Percentiles rank a stretch among this genome's conserved stretches.
Evolutionary conservation across 441 rosid species (phyloP).

Genomic region (Croton laevigatus): DNA sequence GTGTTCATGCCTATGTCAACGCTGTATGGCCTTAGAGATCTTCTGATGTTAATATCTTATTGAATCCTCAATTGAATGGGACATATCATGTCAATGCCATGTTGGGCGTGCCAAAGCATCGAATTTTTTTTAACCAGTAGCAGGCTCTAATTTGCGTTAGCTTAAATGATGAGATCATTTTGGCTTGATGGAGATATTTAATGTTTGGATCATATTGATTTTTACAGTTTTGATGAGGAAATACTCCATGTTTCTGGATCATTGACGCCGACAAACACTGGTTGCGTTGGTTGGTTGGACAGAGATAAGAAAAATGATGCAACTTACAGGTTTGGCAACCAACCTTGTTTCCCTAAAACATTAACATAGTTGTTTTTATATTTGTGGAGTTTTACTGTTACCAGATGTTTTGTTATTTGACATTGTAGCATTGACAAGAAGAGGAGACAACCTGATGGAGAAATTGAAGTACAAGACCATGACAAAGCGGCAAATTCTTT

Average conservation of each 20-base stretch:
- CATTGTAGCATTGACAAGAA: slow-evolving; percentile 24
- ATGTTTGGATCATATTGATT: slow-evolving; percentile 4
- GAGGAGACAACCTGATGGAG: slow-evolving; percentile 26
- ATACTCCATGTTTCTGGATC: slow-evolving; percentile 76
- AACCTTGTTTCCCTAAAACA: background rate
- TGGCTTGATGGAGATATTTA: background rate
- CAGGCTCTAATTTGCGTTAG: background rate
- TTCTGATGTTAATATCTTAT: background rate
- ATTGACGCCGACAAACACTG: slow-evolving; percentile 48
- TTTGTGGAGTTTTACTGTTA: background rate
- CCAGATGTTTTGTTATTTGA: background rate
- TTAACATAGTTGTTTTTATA: background rate
- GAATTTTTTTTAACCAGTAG: background rate
- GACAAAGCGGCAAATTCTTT: slow-evolving; percentile 15
- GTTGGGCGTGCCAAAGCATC: too few relatives aligned
- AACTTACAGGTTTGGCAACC: slow-evolving; percentile 37
- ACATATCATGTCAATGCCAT: too few relatives aligned
- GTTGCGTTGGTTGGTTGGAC: slow-evolving; percentile 62
- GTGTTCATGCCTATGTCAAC: too few relatives aligned
- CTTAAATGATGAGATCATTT: background rate
- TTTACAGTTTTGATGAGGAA: slow-evolving; percentile 76
- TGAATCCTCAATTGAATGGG: background rate
- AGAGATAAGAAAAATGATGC: slow-evolving; percentile 35
- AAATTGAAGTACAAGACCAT: slow-evolving; percentile 23
- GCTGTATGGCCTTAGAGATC: too few relatives aligned